A percentile compares a stretch with the other conserved stretches of the same genome.
phyloP scores from a whole-genome alignment of 1,139 yeast species.

The Zygosaccharomyces sapae region DNA sequence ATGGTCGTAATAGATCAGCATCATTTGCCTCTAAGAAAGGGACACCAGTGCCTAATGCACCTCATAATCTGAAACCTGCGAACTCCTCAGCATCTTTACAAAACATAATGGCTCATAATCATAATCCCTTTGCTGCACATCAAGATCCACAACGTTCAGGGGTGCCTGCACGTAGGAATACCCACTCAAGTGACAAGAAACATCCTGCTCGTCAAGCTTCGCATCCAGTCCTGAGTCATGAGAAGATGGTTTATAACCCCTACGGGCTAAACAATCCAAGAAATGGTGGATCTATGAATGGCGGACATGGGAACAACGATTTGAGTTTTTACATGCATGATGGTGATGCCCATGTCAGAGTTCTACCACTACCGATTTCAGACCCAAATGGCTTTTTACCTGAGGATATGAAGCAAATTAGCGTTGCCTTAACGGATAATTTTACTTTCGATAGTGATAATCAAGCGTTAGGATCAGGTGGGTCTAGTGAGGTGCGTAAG shows the following conservation, averaged over 20 bases:
- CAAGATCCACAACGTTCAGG: background rate
- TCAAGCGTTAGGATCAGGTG: slow-evolving; percentile 62
- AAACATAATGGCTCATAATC: slow-evolving; percentile 27
- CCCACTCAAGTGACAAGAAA: slow-evolving; percentile 1
- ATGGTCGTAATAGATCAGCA: slow-evolving; percentile 11
- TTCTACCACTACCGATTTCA: slow-evolving; percentile 60
- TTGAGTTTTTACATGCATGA: slow-evolving; percentile 31
- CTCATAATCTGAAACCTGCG: slow-evolving; percentile 14
- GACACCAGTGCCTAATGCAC: slow-evolving; percentile 9
- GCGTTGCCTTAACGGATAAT: slow-evolving; percentile 52
- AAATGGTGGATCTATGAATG: slow-evolving; percentile 10
- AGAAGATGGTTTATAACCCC: slow-evolving; percentile 34
- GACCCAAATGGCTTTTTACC: slow-evolving; percentile 68
- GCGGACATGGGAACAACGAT: slow-evolving; percentile 17
- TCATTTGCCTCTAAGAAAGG: slow-evolving; percentile 11
- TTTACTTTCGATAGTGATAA: slow-evolving; percentile 47
- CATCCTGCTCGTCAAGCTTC: slow-evolving; percentile 10
- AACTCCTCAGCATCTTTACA: slow-evolving; percentile 25
- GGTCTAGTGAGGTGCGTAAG: slow-evolving; percentile 61
- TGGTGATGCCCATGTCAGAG: slow-evolving; percentile 41
- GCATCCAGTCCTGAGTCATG: slow-evolving; percentile 14
- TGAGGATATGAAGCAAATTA: slow-evolving; percentile 47
- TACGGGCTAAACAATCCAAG: slow-evolving; percentile 31
- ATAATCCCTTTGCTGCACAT: slow-evolving; percentile 28
- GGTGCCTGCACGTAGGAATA: background rate